phyloP scores from a whole-genome alignment of 805 yeast species.

The Metschnikowia peoriensis region DNA sequence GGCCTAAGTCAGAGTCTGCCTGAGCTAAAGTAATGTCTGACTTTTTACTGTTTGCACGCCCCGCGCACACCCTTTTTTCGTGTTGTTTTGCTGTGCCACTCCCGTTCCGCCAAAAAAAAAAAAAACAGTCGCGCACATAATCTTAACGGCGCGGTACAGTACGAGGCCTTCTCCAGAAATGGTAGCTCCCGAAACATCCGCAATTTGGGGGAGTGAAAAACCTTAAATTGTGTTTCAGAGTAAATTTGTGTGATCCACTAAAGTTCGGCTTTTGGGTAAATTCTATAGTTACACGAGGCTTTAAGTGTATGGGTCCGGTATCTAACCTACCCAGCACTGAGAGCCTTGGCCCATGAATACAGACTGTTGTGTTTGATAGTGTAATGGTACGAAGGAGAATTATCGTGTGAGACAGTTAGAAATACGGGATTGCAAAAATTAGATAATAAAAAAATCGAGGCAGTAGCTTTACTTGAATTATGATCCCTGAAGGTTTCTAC shows the following conservation, averaged over 20 bases:
- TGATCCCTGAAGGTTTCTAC: no score
- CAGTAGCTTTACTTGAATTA: no score
- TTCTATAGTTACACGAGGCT: not conserved
- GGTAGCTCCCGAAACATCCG: not conserved
- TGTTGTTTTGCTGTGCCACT: no score
- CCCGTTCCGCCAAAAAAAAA: no score
- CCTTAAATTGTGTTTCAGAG: not conserved
- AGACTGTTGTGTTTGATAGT: not conserved
- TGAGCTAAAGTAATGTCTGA: no score
- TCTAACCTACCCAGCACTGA: not conserved
- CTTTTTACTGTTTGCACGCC: no score
- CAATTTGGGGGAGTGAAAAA: not conserved
- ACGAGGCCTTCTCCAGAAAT: not conserved
- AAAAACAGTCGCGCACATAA: no score
- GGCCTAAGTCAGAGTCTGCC: no score
- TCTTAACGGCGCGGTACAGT: not conserved
- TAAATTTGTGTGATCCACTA: not conserved
- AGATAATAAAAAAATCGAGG: no score
- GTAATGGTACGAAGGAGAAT: not conserved
- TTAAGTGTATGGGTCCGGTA: not conserved
- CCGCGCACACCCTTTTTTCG: no score
- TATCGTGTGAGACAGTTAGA: not conserved
- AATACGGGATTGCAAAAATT: not conserved
- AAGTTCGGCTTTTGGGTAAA: not conserved
- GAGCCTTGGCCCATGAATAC: not conserved